These are phyloP conservation scores for Aplosporella prunicola DNA, from an alignment of 2,329 filamentous ascomycete genomes.

Conservation along the genomic window DNA sequence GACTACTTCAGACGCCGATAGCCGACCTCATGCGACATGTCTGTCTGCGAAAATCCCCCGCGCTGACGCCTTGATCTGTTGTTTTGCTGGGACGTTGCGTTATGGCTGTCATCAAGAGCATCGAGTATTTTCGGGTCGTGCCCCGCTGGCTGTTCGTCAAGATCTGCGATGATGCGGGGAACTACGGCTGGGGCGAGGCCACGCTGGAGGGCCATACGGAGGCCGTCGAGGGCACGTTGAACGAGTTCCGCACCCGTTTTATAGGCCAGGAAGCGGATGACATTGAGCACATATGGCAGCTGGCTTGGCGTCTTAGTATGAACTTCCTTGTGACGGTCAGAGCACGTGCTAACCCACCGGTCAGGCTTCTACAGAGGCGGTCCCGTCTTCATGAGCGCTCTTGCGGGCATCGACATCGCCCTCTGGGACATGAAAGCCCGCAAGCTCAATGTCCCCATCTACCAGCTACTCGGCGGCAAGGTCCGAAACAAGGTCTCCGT, in stretches of 20 bases:
- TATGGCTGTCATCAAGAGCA: constrained; percentile 55
- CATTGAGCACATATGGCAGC: constrained; percentile 75
- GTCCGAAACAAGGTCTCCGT: constrained; percentile 61
- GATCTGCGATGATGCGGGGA: constrained; percentile 56
- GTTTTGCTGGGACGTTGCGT: constrained; percentile 8
- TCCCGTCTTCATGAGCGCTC: constrained; percentile 69
- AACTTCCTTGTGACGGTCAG: constrained; percentile 19
- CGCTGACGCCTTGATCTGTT: too few relatives aligned
- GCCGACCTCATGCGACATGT: too few relatives aligned
- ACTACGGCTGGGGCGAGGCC: constrained; percentile 64
- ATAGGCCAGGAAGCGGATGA: constrained; percentile 62
- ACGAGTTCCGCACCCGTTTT: constrained; percentile 55
- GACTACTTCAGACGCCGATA: too few relatives aligned
- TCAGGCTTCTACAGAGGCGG: constrained; percentile 66
- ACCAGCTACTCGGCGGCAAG: constrained; percentile 66
- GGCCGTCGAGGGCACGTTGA: constrained; percentile 63
- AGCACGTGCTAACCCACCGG: background rate
- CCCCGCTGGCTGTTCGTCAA: constrained; percentile 74
- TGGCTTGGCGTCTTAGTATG: constrained; percentile 46
- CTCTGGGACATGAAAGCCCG: constrained; percentile 68
- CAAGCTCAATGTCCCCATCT: constrained; percentile 56
- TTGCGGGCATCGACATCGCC: constrained; percentile 70
- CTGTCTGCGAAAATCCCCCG: too few relatives aligned
- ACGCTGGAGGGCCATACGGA: constrained; percentile 65
- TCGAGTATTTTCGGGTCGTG: constrained; percentile 67